Evolutionary conservation across 164 flowering plant species (phyloP).

Genomic region (Malania oleifera): DNA sequence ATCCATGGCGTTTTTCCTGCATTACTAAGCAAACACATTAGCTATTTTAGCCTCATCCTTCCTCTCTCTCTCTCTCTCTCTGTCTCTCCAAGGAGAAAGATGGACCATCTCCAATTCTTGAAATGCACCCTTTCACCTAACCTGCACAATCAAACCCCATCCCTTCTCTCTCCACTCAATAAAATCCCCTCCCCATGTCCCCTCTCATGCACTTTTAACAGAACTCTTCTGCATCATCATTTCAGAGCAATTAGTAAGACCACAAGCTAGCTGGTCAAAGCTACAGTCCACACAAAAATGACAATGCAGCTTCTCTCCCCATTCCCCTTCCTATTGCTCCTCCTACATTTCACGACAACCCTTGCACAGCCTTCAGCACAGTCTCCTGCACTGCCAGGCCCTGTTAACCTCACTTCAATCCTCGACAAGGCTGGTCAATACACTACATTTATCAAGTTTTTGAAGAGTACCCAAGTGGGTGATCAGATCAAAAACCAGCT

Average conservation of each 20-base stretch:
- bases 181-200: slow-evolving; percentile 6
- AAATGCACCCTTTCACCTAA: slow-evolving; percentile 22
- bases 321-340: slow-evolving; percentile 6
- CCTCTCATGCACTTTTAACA: not conserved
- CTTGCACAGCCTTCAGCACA: slow-evolving; percentile 29
- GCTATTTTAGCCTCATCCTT: not conserved
- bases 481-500: slow-evolving; percentile 31
- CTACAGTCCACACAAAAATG: not conserved
- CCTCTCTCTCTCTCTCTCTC: slow-evolving; percentile 7
- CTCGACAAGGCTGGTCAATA: slow-evolving; percentile 30
- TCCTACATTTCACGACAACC: slow-evolving; percentile 18
- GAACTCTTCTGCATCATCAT: not conserved
- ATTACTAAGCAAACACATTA: slow-evolving; percentile 12
- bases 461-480: slow-evolving; percentile 33
- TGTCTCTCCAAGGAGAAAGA: slow-evolving; percentile 9
- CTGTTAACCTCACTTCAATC: slow-evolving; percentile 22
- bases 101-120: slow-evolving; percentile 8
- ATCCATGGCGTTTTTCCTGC: slow-evolving; percentile 8
- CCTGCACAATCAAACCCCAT: not conserved
- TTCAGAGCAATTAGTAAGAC: not conserved
- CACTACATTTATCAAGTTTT: slow-evolving; percentile 28
- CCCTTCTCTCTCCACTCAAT: slow-evolving; percentile 7
- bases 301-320: slow-evolving; percentile 12
- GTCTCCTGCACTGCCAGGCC: slow-evolving; percentile 25
- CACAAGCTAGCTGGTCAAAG: too few species aligned